These are phyloP conservation scores for Inga oerstediana DNA, from an alignment of 306 rosid species.

Conservation along the genomic window DNA sequence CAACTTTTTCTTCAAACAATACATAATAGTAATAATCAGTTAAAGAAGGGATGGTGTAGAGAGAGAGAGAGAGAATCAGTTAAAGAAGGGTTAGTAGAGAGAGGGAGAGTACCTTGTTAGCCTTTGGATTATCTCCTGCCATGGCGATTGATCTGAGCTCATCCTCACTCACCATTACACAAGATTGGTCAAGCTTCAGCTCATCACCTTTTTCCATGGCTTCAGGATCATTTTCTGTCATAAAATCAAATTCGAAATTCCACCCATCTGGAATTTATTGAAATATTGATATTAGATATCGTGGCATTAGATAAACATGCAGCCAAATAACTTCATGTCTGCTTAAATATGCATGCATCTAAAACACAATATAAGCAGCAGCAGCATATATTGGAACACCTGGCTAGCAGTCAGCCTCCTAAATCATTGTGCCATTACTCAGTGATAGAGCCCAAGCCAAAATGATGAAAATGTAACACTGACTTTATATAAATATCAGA, in stretches of 20 bases:
- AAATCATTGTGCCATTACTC: not conserved
- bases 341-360: conserved; percentile 7
- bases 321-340: conserved; percentile 9
- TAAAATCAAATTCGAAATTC: conserved; percentile 32
- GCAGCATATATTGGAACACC: not conserved
- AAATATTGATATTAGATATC: conserved; percentile 30
- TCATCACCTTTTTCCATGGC: conserved; percentile 35
- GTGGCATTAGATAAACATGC: conserved; percentile 16
- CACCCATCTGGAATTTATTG: conserved; percentile 45
- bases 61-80: not conserved
- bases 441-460: no score
- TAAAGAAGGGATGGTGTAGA: conserved; percentile 16
- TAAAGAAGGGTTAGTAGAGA: not conserved
- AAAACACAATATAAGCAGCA: not conserved
- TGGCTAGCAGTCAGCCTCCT: not conserved
- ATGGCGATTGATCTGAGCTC: conserved; percentile 49
- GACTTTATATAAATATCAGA: no score
- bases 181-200: conserved; percentile 63
- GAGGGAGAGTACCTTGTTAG: conserved; percentile 57
- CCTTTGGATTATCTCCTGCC: conserved; percentile 32
- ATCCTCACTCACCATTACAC: conserved; percentile 66
- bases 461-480: no score
- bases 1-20: conserved; percentile 54
- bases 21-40: not conserved
- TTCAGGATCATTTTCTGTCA: conserved; percentile 35